Conservation (phyloP, 1,284 basidiomycete genomes). For the Pascua guehoae region DNA sequence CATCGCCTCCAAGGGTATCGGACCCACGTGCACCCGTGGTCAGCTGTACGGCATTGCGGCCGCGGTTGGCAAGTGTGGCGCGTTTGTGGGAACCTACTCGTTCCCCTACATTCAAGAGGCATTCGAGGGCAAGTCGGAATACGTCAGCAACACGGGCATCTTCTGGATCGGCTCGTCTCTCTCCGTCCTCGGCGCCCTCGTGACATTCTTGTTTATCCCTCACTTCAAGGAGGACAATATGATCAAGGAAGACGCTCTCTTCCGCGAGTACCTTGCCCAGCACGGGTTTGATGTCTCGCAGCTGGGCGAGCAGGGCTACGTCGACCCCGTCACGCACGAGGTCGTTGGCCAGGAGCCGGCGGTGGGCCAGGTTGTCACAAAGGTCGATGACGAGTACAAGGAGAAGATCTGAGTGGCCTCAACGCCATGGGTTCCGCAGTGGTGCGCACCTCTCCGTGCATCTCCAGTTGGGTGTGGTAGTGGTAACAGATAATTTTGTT, state of each 20-base stretch:
- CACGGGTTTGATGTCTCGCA: conserved; percentile 58
- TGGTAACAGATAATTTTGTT: too few relatives aligned
- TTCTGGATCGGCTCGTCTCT: conserved; percentile 55
- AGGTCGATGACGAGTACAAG: not conserved
- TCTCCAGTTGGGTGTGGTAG: too few relatives aligned
- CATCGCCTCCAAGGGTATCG: conserved; percentile 68
- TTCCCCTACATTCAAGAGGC: conserved; percentile 60
- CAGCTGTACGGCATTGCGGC: conserved; percentile 82
- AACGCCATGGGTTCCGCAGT: too few relatives aligned
- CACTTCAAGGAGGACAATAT: conserved; percentile 75
- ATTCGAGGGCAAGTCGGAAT: conserved; percentile 20
- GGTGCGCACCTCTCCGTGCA: too few relatives aligned
- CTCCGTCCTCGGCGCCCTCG: conserved; percentile 69
- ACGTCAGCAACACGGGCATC: conserved; percentile 41
- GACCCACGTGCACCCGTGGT: conserved; percentile 78
- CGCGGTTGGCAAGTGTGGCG: conserved; percentile 83
- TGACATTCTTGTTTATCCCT: conserved; percentile 70
- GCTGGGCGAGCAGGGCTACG: conserved; percentile 9
- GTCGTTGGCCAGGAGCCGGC: too few relatives aligned
- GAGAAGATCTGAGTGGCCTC: not conserved
- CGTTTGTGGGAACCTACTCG: conserved; percentile 72
- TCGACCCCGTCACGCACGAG: not conserved
- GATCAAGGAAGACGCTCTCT: conserved; percentile 70
- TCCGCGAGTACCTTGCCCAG: conserved; percentile 71
- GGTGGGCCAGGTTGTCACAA: too few relatives aligned